A percentile compares a stretch with the other conserved stretches of the same genome.
Conservation (phyloP, 2,329 filamentous ascomycete species). For the Meredithiella fracta region DNA sequence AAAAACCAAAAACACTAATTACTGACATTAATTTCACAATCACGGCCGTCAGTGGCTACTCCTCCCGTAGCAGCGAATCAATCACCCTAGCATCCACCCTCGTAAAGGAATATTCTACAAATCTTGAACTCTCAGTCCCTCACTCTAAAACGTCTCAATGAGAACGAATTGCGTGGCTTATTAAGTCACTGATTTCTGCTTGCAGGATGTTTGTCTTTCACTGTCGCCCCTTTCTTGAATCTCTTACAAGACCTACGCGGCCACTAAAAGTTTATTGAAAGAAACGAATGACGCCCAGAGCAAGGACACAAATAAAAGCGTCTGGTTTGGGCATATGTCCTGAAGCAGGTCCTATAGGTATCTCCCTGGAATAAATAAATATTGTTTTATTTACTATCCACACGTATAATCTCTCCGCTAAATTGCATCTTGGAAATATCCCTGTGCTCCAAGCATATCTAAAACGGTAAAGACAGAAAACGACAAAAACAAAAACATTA, state of each 20-base stretch:
- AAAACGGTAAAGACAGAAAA: neutral
- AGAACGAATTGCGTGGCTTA: neutral
- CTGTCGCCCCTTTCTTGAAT: conserved; percentile 2
- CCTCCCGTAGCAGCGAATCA: too few relatives aligned
- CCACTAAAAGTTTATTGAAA: neutral
- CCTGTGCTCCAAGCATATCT: neutral
- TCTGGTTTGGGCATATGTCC: neutral
- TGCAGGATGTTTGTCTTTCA: conserved; percentile 2
- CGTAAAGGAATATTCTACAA: neutral
- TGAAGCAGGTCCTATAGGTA: neutral
- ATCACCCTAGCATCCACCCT: too few relatives aligned
- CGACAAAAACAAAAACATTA: neutral
- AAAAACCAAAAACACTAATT: too few relatives aligned
- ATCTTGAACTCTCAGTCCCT: neutral
- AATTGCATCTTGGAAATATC: neutral
- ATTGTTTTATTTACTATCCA: neutral
- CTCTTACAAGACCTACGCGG: conserved; percentile 10
- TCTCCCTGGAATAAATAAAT: too few relatives aligned
- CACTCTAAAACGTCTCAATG: neutral
- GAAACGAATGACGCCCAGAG: neutral
- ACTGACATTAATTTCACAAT: too few relatives aligned
- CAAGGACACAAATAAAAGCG: neutral
- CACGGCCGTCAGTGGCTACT: too few relatives aligned
- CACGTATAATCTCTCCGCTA: neutral
- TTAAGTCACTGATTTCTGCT: neutral